A percentile compares a stretch with the other conserved stretches of the same genome.
Conservation (phyloP, 2,329 filamentous ascomycete genomes). For the Daldinia sp. region DNA sequence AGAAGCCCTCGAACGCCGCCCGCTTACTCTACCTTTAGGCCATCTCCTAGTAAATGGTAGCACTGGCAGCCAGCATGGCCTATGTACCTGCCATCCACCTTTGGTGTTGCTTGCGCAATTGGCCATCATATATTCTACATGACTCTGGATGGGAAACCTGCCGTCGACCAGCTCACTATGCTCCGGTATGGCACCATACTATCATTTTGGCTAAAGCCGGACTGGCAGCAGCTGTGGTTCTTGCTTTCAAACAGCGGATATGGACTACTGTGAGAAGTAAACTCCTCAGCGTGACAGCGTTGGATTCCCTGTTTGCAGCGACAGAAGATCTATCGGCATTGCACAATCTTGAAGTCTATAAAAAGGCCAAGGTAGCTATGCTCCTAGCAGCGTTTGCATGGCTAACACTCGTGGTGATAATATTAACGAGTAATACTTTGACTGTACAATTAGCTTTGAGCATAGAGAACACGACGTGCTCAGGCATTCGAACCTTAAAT, state of each 20-base stretch:
- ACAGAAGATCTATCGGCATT: constrained; percentile 45
- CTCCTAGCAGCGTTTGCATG: constrained; percentile 46
- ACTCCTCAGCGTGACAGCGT: constrained; percentile 40
- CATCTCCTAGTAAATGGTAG: constrained; percentile 36
- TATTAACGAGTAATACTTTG: constrained; percentile 51
- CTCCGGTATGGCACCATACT: constrained; percentile 51
- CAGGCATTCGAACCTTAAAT: constrained; percentile 46
- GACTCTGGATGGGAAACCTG: constrained; percentile 45
- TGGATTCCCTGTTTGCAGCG: constrained; percentile 46
- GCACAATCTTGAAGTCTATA: constrained; percentile 45
- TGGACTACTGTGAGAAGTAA: constrained; percentile 47
- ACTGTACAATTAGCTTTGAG: constrained; percentile 42
- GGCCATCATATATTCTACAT: constrained; percentile 52
- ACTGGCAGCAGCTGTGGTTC: constrained; percentile 48
- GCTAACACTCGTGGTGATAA: constrained; percentile 50
- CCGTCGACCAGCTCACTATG: constrained; percentile 48
- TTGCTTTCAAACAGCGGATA: constrained; percentile 45
- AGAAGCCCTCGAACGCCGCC: constrained; percentile 35
- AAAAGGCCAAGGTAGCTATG: constrained; percentile 47
- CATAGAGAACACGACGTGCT: constrained; percentile 43
- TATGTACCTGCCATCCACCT: constrained; percentile 50
- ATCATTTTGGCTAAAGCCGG: constrained; percentile 51
- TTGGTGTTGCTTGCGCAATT: constrained; percentile 49
- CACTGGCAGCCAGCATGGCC: constrained; percentile 50
- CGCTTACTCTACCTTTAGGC: constrained; percentile 23